Percentiles rank a stretch among this genome's conserved stretches.
Conservation (phyloP, 129 eudicot species). For the Flaveria linearis region DNA sequence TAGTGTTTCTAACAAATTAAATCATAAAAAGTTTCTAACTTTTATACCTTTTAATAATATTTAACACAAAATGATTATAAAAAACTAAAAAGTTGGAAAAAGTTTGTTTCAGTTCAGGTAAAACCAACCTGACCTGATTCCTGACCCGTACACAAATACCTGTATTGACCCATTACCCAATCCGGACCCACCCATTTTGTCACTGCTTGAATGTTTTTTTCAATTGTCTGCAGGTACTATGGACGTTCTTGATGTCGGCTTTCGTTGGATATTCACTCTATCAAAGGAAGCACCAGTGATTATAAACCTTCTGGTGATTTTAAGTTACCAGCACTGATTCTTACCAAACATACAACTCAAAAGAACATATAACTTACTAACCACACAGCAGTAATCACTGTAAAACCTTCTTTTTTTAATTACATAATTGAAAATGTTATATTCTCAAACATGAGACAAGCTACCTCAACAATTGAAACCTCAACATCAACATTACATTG, state of each 20-base stretch:
- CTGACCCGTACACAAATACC: background rate
- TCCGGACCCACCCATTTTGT: background rate
- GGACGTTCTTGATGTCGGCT: conserved; percentile 96
- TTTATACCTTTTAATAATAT: background rate
- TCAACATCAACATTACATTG: conserved; percentile 24
- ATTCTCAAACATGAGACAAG: background rate
- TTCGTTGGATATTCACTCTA: conserved; percentile 90
- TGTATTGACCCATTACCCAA: background rate
- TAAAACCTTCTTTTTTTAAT: background rate
- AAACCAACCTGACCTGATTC: background rate
- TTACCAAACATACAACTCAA: conserved; percentile 28
- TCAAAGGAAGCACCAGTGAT: conserved; percentile 67
- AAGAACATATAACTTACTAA: conserved; percentile 20
- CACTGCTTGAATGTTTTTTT: background rate
- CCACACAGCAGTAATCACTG: conserved; percentile 23
- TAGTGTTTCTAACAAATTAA: background rate
- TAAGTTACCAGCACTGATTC: conserved; percentile 16
- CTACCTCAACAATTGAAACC: background rate
- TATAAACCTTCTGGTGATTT: conserved; percentile 18
- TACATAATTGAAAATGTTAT: conserved; percentile 2
- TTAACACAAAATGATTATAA: background rate
- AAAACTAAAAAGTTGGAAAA: background rate
- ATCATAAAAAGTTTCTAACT: background rate
- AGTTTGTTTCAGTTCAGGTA: background rate
- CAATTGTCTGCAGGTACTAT: conserved; percentile 60